Percentiles rank a stretch among this genome's conserved stretches.
Evolutionary conservation across 345 rosid genomes (phyloP).

Genomic region (Gossypium longicalyx): DNA sequence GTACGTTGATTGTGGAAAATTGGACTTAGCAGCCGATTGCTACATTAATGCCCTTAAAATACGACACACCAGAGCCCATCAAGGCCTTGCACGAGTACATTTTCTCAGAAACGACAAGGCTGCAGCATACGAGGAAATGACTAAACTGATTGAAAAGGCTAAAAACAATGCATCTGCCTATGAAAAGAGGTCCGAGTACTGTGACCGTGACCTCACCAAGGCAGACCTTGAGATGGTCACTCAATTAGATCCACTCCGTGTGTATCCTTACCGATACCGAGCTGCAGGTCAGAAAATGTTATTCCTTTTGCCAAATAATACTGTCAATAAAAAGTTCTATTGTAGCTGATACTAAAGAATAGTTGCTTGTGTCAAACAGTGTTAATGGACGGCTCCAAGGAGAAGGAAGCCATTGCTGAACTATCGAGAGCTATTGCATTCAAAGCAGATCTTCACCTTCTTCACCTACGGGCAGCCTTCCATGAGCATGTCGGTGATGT

Average conservation of each 20-base stretch:
- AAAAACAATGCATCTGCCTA: constrained; percentile 87
- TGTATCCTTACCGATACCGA: constrained; percentile 91
- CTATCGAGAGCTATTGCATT: constrained; percentile 81
- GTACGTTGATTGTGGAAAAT: constrained; percentile 57
- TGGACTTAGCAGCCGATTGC: constrained; percentile 90
- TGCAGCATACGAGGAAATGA: constrained; percentile 89
- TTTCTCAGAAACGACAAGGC: constrained; percentile 65
- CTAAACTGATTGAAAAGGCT: constrained; percentile 78
- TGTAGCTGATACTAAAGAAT: neutral
- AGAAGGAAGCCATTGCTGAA: constrained; percentile 85
- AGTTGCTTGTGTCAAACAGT: constrained; percentile 37
- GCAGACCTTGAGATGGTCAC: constrained; percentile 95
- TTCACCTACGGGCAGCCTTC: constrained; percentile 93
- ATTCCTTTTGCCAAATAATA: neutral
- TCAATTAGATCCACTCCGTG: constrained; percentile 83
- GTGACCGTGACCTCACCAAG: constrained; percentile 80
- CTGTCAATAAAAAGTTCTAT: neutral
- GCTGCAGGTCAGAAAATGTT: constrained; percentile 71
- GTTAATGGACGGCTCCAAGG: constrained; percentile 85
- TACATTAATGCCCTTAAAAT: constrained; percentile 84
- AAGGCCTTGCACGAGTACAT: constrained; percentile 95
- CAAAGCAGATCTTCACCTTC: constrained; percentile 91
- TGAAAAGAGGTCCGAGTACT: constrained; percentile 98
- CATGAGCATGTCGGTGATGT: constrained; percentile 79
- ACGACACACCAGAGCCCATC: constrained; percentile 94